These are phyloP conservation scores for Fraxinus quadrangulata DNA, from an alignment of 257 asterid genomes.

Conservation along the genomic window DNA sequence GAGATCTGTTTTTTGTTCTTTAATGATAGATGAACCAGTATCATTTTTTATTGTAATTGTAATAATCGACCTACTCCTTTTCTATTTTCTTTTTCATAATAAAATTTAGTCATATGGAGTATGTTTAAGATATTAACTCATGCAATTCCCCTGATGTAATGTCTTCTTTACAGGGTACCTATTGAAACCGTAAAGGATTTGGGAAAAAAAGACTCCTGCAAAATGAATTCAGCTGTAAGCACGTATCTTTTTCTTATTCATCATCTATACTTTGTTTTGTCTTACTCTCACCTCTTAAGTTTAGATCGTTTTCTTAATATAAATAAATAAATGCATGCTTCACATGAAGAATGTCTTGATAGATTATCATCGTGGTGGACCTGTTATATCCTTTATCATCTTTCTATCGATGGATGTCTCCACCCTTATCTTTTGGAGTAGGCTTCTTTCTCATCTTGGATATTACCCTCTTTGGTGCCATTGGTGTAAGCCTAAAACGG, in stretches of 20 bases:
- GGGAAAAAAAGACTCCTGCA: slow-evolving; percentile 30
- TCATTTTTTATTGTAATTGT: neutral
- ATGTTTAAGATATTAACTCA: neutral
- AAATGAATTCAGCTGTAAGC: slow-evolving; percentile 48
- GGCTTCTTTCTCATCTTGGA: neutral
- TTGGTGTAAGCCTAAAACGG: neutral
- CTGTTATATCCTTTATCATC: neutral
- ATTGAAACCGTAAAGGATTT: slow-evolving; percentile 34
- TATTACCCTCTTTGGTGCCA: neutral
- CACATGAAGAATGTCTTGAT: neutral
- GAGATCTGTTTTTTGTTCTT: neutral
- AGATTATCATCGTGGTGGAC: neutral
- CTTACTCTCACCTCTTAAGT: slow-evolving; percentile 11
- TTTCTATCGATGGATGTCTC: neutral
- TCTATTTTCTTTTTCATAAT: neutral
- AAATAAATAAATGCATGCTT: neutral
- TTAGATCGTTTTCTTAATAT: slow-evolving; percentile 14
- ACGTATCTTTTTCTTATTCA: slow-evolving; percentile 9
- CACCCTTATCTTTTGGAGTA: neutral
- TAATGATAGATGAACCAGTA: slow-evolving; percentile 10
- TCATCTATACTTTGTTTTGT: neutral
- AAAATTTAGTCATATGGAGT: neutral
- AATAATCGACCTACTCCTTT: neutral
- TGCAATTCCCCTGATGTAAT: neutral
- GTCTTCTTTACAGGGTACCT: slow-evolving; percentile 38